Conservation (phyloP, 768 basidiomycete genomes). For the Auricularia sp. region DNA sequence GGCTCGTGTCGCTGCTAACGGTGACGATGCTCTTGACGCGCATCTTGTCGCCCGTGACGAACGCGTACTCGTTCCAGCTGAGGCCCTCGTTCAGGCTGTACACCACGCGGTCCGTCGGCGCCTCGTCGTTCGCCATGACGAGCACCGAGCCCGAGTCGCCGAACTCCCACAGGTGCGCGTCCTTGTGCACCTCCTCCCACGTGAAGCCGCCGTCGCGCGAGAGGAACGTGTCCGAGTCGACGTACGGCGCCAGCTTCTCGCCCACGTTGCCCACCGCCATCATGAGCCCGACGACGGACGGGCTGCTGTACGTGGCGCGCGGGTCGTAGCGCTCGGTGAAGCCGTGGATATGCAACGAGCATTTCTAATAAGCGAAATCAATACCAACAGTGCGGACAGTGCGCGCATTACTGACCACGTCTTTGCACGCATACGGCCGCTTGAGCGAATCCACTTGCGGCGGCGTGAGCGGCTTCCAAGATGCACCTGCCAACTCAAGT, state of each 20-base stretch:
- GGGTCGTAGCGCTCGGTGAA: constrained; percentile 90
- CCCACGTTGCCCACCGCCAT: constrained; percentile 98
- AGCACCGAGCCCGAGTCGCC: constrained; percentile 94
- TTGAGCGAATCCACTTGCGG: constrained; percentile 70
- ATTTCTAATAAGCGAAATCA: constrained; percentile 40
- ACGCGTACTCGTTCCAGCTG: constrained; percentile 81
- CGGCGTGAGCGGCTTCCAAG: constrained; percentile 75
- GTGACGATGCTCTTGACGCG: constrained; percentile 72
- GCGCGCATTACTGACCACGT: constrained; percentile 37
- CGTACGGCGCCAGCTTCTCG: constrained; percentile 66
- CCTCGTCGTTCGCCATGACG: constrained; percentile 91
- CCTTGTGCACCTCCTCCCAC: constrained; percentile 98
- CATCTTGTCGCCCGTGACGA: constrained; percentile 54
- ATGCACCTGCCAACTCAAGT: constrained; percentile 44
- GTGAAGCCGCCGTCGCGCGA: constrained; percentile 94
- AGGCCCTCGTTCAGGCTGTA: constrained; percentile 87
- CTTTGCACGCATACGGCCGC: constrained; percentile 55
- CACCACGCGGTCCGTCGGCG: constrained; percentile 77
- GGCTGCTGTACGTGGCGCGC: constrained; percentile 86
- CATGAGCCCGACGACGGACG: constrained; percentile 82
- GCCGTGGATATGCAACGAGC: constrained; percentile 85
- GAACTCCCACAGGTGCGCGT: constrained; percentile 95
- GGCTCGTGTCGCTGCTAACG: constrained; percentile 81
- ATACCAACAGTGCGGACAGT: neutral
- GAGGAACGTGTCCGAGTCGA: constrained; percentile 88